phyloP scores from a whole-genome alignment of 352 stramenopile genomes.

The Plasmopara muralis region DNA sequence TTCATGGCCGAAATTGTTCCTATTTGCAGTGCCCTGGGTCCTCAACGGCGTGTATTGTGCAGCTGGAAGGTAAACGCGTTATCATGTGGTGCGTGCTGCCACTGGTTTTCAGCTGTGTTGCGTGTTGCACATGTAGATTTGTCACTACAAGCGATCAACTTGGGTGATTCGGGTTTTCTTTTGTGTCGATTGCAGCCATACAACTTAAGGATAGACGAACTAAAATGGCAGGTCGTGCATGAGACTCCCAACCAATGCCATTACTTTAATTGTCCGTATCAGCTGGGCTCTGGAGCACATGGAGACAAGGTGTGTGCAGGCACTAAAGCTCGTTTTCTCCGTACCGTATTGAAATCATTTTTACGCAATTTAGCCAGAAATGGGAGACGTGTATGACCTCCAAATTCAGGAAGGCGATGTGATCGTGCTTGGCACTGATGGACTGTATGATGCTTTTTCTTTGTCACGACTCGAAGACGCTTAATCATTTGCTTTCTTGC shows the following conservation, averaged over 20 bases:
- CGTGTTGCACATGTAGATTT: slow-evolving; percentile 23
- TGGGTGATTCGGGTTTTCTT: slow-evolving; percentile 93
- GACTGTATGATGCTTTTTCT: slow-evolving; percentile 57
- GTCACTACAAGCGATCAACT: slow-evolving; percentile 81
- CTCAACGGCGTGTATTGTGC: slow-evolving; percentile 81
- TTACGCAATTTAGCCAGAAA: slow-evolving; percentile 54
- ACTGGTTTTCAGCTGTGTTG: neutral
- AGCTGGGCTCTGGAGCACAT: slow-evolving; percentile 83
- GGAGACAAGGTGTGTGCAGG: slow-evolving; percentile 70
- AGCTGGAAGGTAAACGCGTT: slow-evolving; percentile 49
- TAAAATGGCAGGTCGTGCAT: slow-evolving; percentile 77
- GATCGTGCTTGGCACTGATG: slow-evolving; percentile 91
- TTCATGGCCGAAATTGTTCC: slow-evolving; percentile 2
- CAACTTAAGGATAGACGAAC: slow-evolving; percentile 16
- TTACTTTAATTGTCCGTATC: slow-evolving; percentile 96
- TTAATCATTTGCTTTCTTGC: neutral
- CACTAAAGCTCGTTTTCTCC: neutral
- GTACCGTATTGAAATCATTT: neutral
- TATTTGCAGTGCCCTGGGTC: slow-evolving; percentile 55
- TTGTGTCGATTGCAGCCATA: slow-evolving; percentile 71
- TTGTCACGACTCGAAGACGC: neutral
- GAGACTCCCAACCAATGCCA: slow-evolving; percentile 90
- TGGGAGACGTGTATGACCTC: slow-evolving; percentile 85
- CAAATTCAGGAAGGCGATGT: slow-evolving; percentile 85
- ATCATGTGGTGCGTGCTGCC: neutral